A percentile compares a stretch with the other conserved stretches of the same genome.
phyloP scores from a whole-genome alignment of 495 filamentous ascomycete genomes.

The Rhypophila decipiens region DNA sequence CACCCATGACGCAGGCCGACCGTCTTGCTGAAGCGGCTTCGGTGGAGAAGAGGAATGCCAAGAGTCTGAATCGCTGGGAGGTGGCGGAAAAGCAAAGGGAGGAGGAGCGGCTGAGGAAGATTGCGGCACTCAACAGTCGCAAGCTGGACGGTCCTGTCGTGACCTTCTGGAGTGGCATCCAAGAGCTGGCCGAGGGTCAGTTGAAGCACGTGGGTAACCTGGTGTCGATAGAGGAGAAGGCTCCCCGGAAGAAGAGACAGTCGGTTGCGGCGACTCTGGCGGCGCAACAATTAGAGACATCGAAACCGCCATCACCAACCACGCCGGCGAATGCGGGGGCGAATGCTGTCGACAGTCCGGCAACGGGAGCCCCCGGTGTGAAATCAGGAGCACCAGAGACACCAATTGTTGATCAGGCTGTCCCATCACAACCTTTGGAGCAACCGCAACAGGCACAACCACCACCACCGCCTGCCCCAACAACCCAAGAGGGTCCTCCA shows the following conservation, averaged over 20 bases:
- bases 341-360: slow-evolving; percentile 8
- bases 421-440: no score
- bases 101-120: slow-evolving; percentile 71
- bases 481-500: no score
- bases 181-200: slow-evolving; percentile 68
- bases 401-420: not conserved
- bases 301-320: slow-evolving; percentile 10
- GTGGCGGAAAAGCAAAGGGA: slow-evolving; percentile 79
- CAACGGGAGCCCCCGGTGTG: slow-evolving; percentile 1
- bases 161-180: slow-evolving; percentile 86
- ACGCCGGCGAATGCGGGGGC: slow-evolving; percentile 13
- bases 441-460: no score
- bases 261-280: slow-evolving; percentile 20
- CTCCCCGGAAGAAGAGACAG: slow-evolving; percentile 40
- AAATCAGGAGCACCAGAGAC: slow-evolving; percentile 16
- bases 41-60: slow-evolving; percentile 77
- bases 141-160: slow-evolving; percentile 85
- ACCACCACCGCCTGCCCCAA: no score
- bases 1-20: slow-evolving; percentile 84
- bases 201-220: slow-evolving; percentile 67
- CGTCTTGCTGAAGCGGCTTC: slow-evolving; percentile 75
- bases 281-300: slow-evolving; percentile 20
- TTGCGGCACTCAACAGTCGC: slow-evolving; percentile 78
- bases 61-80: slow-evolving; percentile 92
- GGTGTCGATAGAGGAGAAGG: slow-evolving; percentile 53